These are phyloP conservation scores for Atkinsonella hypoxylon DNA, from an alignment of 2,329 filamentous ascomycete species.

Conservation along the genomic window DNA sequence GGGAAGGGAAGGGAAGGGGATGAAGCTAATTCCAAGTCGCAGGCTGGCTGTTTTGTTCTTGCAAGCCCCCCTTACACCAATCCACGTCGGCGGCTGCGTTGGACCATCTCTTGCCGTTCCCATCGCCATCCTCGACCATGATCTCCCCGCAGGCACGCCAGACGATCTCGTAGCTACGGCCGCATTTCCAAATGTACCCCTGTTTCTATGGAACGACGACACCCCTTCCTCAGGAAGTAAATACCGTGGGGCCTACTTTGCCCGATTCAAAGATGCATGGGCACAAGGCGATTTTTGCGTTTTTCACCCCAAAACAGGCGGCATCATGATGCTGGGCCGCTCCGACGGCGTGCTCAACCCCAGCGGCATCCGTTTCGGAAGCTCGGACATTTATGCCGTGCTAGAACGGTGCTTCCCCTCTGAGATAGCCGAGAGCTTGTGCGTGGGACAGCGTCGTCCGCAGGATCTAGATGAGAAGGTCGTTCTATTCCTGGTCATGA, in stretches of 20 bases:
- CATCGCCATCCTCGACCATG: conserved; percentile 50
- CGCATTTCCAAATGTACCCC: conserved; percentile 66
- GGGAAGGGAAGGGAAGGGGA: too few relatives aligned
- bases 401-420: conserved; percentile 54
- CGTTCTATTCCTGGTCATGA: conserved; percentile 44
- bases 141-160: conserved; percentile 47
- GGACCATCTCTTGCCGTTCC: conserved; percentile 36
- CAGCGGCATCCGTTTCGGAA: conserved; percentile 66
- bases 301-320: conserved; percentile 54
- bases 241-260: conserved; percentile 50
- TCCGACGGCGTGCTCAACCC: conserved; percentile 75
- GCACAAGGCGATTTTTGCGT: conserved; percentile 73
- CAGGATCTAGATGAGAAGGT: conserved; percentile 41
- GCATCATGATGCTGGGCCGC: conserved; percentile 54
- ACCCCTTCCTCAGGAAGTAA: conserved; percentile 36
- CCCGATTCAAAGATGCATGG: conserved; percentile 57
- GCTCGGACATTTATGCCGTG: conserved; percentile 68
- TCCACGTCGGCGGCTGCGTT: conserved; percentile 46
- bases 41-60: conserved; percentile 47
- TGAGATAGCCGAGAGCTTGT: conserved; percentile 59
- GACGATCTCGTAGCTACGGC: conserved; percentile 63
- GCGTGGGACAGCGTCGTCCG: conserved; percentile 63
- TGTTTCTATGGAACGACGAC: conserved; percentile 50
- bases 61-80: conserved; percentile 59
- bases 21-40: neutral